A percentile compares a stretch with the other conserved stretches of the same genome.
Evolutionary conservation across 768 basidiomycete genomes (phyloP).

Genomic region (Russula foetens): DNA sequence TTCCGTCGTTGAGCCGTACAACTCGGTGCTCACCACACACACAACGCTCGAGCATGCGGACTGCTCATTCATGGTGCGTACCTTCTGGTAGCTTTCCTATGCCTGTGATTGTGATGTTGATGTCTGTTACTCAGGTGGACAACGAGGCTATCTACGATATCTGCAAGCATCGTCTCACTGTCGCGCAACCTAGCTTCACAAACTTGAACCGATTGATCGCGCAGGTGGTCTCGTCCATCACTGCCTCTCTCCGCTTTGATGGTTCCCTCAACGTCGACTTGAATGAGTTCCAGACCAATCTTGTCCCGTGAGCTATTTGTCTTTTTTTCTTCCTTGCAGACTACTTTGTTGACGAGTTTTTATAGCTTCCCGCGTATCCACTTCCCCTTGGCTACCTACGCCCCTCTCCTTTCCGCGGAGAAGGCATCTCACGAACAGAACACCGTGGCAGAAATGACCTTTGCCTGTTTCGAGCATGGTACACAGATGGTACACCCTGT

Average conservation of each 20-base stretch:
- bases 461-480: constrained; percentile 92
- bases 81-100: background rate
- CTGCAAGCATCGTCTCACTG: constrained; percentile 91
- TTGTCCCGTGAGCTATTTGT: constrained; percentile 72
- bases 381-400: constrained; percentile 95
- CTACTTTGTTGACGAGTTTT: background rate
- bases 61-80: constrained; percentile 92
- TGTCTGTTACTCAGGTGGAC: constrained; percentile 57
- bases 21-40: constrained; percentile 94
- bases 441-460: constrained; percentile 97
- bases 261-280: constrained; percentile 96
- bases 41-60: constrained; percentile 98
- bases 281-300: constrained; percentile 97
- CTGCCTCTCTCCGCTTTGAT: constrained; percentile 94
- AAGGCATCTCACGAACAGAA: constrained; percentile 97
- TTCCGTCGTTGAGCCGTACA: constrained; percentile 98
- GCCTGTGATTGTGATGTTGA: background rate
- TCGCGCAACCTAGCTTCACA: constrained; percentile 78
- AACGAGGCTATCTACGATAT: constrained; percentile 99
- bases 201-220: constrained; percentile 97
- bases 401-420: constrained; percentile 90
- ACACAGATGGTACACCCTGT: constrained; percentile 71
- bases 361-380: constrained; percentile 93
- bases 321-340: background rate
- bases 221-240: constrained; percentile 97